Conservation (phyloP, 345 rosid species). For the Hypericum androsaemum region DNA sequence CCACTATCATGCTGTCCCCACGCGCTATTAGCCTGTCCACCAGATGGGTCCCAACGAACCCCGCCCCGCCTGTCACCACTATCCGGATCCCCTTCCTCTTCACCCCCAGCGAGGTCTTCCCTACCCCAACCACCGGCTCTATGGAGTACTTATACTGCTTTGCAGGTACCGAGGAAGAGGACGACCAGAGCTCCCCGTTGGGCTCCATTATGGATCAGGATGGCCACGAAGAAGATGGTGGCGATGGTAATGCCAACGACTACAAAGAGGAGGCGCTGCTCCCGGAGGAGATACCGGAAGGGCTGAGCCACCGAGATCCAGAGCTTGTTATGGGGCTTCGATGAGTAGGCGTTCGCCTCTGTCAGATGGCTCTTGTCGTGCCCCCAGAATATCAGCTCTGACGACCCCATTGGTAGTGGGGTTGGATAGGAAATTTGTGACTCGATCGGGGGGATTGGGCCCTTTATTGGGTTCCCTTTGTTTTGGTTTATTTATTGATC, state of each 20-base stretch:
- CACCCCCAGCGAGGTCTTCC: slow-evolving; percentile 21
- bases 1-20: slow-evolving; percentile 3
- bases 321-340: slow-evolving; percentile 53
- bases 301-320: slow-evolving; percentile 61
- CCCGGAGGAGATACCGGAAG: slow-evolving; percentile 65
- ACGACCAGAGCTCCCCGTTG: too few relatives aligned
- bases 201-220: slow-evolving; percentile 33
- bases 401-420: slow-evolving; percentile 32
- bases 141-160: slow-evolving; percentile 17
- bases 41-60: not conserved
- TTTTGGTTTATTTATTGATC: too few relatives aligned
- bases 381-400: slow-evolving; percentile 75
- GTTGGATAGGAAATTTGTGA: not conserved
- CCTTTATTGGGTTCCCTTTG: too few relatives aligned
- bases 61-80: slow-evolving; percentile 1
- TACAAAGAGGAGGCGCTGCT: slow-evolving; percentile 79
- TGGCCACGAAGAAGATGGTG: slow-evolving; percentile 47
- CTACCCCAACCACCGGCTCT: slow-evolving; percentile 23
- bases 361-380: slow-evolving; percentile 47
- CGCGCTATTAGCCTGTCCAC: slow-evolving; percentile 1
- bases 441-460: too few relatives aligned
- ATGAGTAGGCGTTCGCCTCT: slow-evolving; percentile 47
- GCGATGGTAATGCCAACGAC: slow-evolving; percentile 84
- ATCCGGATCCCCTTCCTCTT: not conserved
- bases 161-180: too few relatives aligned